phyloP scores from a whole-genome alignment of 148 eudicot genomes.

The Rhododendron williamsianum region DNA sequence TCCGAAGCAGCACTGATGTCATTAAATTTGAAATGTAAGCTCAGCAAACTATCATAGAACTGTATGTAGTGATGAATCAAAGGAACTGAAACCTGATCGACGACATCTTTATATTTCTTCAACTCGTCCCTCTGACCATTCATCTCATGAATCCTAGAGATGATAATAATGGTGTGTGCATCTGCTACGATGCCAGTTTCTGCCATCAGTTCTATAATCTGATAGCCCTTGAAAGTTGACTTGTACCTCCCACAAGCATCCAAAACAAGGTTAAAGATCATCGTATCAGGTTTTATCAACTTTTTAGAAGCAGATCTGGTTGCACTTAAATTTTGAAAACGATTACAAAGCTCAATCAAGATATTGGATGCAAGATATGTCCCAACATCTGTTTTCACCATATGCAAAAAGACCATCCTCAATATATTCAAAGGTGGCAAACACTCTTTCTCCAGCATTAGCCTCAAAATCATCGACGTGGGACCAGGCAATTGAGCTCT shows the following conservation, averaged over 20 bases:
- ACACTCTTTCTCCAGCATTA: slow-evolving; percentile 52
- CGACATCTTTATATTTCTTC: slow-evolving; percentile 51
- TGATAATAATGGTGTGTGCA: slow-evolving; percentile 51
- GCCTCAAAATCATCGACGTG: slow-evolving; percentile 57
- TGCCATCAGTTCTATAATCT: slow-evolving; percentile 72
- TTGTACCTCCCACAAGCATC: slow-evolving; percentile 62
- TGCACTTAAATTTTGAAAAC: slow-evolving; percentile 18
- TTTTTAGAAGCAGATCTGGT: slow-evolving; percentile 30
- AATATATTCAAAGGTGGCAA: slow-evolving; percentile 40
- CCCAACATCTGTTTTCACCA: slow-evolving; percentile 75
- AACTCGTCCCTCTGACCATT: slow-evolving; percentile 75
- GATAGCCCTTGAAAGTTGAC: slow-evolving; percentile 57
- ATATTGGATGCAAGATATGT: slow-evolving; percentile 64
- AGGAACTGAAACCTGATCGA: slow-evolving; percentile 47
- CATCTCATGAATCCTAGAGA: slow-evolving; percentile 61
- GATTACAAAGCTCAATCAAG: slow-evolving; percentile 59
- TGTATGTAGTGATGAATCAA: slow-evolving; percentile 44
- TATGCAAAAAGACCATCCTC: slow-evolving; percentile 55
- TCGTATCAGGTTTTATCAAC: slow-evolving; percentile 43
- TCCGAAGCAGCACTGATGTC: slow-evolving; percentile 63
- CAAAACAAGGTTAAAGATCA: slow-evolving; percentile 71
- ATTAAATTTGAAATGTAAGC: slow-evolving; percentile 63
- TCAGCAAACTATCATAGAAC: slow-evolving; percentile 62
- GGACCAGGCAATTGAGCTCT: slow-evolving; percentile 71
- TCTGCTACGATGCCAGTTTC: slow-evolving; percentile 53